phyloP scores from a whole-genome alignment of 2,329 filamentous ascomycete species.

The Cordyceps tenuipes region DNA sequence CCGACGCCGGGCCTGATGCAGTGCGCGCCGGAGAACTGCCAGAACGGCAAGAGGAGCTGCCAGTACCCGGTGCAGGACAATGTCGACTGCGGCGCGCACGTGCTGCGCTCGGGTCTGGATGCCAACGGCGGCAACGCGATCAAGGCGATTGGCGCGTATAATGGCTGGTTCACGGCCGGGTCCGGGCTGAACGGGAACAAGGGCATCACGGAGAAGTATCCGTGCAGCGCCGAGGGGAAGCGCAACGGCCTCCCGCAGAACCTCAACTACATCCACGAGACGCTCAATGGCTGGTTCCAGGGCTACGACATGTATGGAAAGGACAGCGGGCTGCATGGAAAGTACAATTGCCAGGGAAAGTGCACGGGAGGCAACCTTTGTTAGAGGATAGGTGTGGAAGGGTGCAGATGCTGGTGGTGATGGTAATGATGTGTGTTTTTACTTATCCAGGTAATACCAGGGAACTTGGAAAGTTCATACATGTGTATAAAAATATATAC shows the following conservation, averaged over 20 bases:
- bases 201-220: constrained; percentile 20
- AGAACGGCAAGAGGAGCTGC: constrained; percentile 22
- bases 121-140: constrained; percentile 22
- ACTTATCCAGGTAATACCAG: no score
- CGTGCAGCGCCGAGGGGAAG: constrained; percentile 18
- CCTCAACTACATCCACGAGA: constrained; percentile 28
- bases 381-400: neutral
- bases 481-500: no score
- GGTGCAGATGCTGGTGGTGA: neutral
- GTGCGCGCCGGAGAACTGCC: constrained; percentile 27
- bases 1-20: constrained; percentile 29
- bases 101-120: constrained; percentile 21
- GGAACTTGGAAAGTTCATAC: no score
- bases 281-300: constrained; percentile 28
- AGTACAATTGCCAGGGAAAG: constrained; percentile 13
- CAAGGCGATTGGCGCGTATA: constrained; percentile 26
- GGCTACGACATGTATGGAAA: constrained; percentile 25
- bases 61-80: constrained; percentile 27
- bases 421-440: no score
- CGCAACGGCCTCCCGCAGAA: constrained; percentile 25
- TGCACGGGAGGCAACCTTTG: constrained; percentile 2
- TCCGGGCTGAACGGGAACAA: constrained; percentile 20
- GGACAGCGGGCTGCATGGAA: constrained; percentile 16
- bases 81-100: constrained; percentile 25
- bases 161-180: constrained; percentile 27